phyloP scores from a whole-genome alignment of 1,284 basidiomycete genomes.

The Rhodotorula glutinis region DNA sequence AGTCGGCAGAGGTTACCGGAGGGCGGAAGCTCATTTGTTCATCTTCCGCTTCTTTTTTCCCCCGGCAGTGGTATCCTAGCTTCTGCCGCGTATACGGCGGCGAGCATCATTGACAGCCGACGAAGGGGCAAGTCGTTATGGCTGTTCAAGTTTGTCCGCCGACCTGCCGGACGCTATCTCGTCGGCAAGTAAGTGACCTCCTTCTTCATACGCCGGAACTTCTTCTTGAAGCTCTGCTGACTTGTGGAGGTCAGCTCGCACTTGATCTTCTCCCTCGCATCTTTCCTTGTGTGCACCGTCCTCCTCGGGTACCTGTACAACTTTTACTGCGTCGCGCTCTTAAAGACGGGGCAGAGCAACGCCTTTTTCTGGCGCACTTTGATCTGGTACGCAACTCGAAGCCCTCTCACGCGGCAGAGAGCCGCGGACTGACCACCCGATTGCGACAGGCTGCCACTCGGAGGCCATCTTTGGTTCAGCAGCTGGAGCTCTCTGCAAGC shows the following conservation, averaged over 20 bases:
- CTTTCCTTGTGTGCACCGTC: conserved; percentile 6
- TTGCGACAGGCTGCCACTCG: conserved; percentile 2
- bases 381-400: conserved; percentile 11
- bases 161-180: conserved; percentile 17
- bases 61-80: conserved; percentile 13
- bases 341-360: neutral
- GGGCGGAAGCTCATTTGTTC: neutral
- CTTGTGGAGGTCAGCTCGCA: neutral
- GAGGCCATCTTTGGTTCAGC: conserved; percentile 18
- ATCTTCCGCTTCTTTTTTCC: too few relatives aligned
- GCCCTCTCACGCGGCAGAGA: neutral
- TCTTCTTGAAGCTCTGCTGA: neutral
- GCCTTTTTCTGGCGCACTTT: conserved; percentile 20
- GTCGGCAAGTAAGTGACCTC: conserved; percentile 17
- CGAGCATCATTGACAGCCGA: conserved; percentile 7
- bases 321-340: conserved; percentile 4
- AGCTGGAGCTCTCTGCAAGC: conserved; percentile 22
- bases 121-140: conserved; percentile 13
- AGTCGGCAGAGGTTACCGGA: neutral
- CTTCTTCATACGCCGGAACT: neutral
- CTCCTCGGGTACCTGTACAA: conserved; percentile 17
- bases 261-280: conserved; percentile 13
- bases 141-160: conserved; percentile 17
- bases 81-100: conserved; percentile 1
- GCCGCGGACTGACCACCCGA: neutral